phyloP scores from a whole-genome alignment of 257 asterid genomes.

The Nicotiana knightiana region DNA sequence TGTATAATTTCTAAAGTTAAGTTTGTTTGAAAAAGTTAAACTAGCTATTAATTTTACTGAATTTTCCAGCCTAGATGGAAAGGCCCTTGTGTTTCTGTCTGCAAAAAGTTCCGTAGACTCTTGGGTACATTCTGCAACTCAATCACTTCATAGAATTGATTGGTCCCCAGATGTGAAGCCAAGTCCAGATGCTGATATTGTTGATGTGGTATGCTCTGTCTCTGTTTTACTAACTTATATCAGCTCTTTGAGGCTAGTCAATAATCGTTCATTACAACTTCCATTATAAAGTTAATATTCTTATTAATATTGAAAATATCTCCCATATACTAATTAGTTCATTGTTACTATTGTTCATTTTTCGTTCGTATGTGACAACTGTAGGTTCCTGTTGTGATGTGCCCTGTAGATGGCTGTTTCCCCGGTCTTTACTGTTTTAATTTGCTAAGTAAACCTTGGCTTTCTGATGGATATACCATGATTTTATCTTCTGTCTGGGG shows the following conservation, averaged over 20 bases:
- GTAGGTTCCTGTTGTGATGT: conserved; percentile 74
- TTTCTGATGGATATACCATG: conserved; percentile 76
- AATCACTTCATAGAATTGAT: conserved; percentile 73
- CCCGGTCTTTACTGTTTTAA: conserved; percentile 72
- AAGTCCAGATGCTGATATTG: conserved; percentile 32
- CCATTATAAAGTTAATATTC: too few relatives aligned
- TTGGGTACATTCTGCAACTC: conserved; percentile 78
- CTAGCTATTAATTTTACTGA: not conserved
- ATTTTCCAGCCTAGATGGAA: conserved; percentile 78
- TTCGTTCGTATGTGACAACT: not conserved
- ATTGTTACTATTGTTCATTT: too few relatives aligned
- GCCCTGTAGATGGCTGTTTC: conserved; percentile 74
- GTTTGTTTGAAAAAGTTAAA: not conserved
- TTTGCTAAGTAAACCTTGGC: conserved; percentile 66
- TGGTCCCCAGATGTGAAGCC: conserved; percentile 69
- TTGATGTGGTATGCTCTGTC: conserved; percentile 58
- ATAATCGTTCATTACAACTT: not conserved
- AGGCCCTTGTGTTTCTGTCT: conserved; percentile 67
- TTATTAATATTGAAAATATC: too few relatives aligned
- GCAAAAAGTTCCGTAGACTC: conserved; percentile 72
- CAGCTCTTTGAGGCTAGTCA: not conserved
- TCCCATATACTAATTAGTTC: too few relatives aligned
- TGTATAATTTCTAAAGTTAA: not conserved
- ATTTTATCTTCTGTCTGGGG: conserved; percentile 82
- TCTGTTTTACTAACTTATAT: not conserved